Evolutionary conservation across 805 yeast species (phyloP).

Genomic region (Isabelozyma gotoi): DNA sequence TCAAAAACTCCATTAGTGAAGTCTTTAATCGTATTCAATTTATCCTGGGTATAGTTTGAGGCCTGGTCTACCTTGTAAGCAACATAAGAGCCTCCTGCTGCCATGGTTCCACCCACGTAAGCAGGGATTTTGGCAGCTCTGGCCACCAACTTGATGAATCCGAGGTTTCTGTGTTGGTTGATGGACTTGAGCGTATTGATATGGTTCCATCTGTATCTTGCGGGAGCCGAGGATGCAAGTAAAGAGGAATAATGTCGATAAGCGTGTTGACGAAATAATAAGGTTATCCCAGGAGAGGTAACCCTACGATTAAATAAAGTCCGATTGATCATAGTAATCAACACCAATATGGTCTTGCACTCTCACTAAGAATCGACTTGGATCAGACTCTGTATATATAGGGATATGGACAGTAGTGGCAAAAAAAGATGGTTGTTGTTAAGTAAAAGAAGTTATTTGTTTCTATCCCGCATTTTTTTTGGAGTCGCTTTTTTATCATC

Average conservation of each 20-base stretch:
- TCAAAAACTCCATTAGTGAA: slow-evolving; percentile 56
- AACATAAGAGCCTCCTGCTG: slow-evolving; percentile 92
- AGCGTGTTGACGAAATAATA: not conserved
- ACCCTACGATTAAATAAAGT: not conserved
- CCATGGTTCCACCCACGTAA: slow-evolving; percentile 83
- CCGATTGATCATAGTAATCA: not conserved
- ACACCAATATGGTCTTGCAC: no score
- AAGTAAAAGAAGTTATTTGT: not conserved
- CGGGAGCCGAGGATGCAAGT: not conserved
- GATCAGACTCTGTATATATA: not conserved
- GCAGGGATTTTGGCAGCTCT: slow-evolving; percentile 68
- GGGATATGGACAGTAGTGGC: not conserved
- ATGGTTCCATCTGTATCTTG: not conserved
- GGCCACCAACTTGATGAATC: slow-evolving; percentile 49
- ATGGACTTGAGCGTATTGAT: not conserved
- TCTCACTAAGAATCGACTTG: no score
- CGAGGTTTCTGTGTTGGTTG: slow-evolving; percentile 24
- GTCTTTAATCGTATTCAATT: slow-evolving; percentile 61
- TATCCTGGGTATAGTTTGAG: slow-evolving; percentile 65
- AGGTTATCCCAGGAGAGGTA: no score
- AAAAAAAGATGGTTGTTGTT: not conserved
- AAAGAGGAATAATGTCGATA: not conserved
- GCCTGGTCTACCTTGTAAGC: slow-evolving; percentile 93
- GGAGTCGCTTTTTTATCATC: no score
- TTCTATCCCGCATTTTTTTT: not conserved